These are phyloP conservation scores for Aspergillus sp. DNA, from an alignment of 2,329 filamentous ascomycete species.

Conservation along the genomic window DNA sequence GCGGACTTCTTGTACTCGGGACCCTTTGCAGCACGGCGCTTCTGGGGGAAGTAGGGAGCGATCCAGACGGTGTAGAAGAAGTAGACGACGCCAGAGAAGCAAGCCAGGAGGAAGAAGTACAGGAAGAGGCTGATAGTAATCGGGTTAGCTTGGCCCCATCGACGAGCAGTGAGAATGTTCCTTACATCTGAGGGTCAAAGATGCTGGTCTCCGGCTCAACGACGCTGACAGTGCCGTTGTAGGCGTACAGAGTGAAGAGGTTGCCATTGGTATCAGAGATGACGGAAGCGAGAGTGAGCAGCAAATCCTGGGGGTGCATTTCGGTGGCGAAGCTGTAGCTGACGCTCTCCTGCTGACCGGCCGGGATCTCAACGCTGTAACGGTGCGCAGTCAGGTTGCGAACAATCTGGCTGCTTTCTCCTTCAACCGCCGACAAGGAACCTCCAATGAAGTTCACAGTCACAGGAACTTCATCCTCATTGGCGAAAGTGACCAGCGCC, in stretches of 20 bases:
- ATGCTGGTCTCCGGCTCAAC: conserved; percentile 90
- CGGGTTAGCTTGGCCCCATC: background rate
- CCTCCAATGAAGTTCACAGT: conserved; percentile 76
- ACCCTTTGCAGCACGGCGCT: conserved; percentile 59
- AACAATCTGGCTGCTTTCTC: conserved; percentile 62
- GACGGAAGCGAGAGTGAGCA: conserved; percentile 74
- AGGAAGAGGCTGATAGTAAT: conserved; percentile 77
- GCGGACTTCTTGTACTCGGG: conserved; percentile 67
- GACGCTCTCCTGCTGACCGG: conserved; percentile 73
- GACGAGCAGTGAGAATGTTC: background rate
- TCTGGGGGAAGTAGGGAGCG: conserved; percentile 90
- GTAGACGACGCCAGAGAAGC: conserved; percentile 80
- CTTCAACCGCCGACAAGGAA: conserved; percentile 64
- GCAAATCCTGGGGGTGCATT: conserved; percentile 88
- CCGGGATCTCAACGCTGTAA: conserved; percentile 72
- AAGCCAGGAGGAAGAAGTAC: conserved; percentile 82
- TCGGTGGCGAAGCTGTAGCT: conserved; percentile 86
- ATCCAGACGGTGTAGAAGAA: conserved; percentile 99
- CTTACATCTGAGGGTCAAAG: conserved; percentile 92
- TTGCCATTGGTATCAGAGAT: conserved; percentile 66
- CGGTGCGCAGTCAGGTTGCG: conserved; percentile 80
- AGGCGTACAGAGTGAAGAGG: conserved; percentile 75
- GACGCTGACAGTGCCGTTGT: conserved; percentile 79
- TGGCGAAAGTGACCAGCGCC: conserved; percentile 78
- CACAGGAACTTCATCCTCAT: conserved; percentile 77